Evolutionary conservation across 139 green algal genomes (phyloP).

Genomic region (Coelastrella sp.): DNA sequence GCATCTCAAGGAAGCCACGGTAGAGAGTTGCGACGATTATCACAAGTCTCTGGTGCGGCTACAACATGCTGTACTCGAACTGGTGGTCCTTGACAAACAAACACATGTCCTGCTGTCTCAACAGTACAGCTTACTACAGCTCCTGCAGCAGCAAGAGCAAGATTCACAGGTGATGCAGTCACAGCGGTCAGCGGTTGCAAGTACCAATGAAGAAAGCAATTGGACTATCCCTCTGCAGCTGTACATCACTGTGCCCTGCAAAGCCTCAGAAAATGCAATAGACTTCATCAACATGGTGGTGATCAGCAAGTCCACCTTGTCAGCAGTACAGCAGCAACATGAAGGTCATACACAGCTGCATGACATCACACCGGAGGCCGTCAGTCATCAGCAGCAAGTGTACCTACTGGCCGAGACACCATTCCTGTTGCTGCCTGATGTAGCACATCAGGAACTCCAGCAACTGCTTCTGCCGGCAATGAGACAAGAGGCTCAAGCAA

Average conservation of each 20-base stretch:
- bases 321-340: not conserved
- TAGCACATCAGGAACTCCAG: conserved; percentile 44
- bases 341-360: too few species aligned
- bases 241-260: not conserved
- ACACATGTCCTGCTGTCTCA: not conserved
- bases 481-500: conserved; percentile 36
- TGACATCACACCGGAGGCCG: too few species aligned
- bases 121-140: not conserved
- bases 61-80: not conserved
- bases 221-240: not conserved
- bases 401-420: not conserved
- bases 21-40: too few species aligned
- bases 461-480: conserved; percentile 49
- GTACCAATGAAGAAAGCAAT: not conserved
- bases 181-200: not conserved
- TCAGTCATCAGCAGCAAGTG: not conserved
- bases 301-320: not conserved
- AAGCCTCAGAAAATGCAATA: not conserved
- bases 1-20: too few species aligned
- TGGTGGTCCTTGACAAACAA: not conserved
- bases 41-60: not conserved
- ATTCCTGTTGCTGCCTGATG: conserved; percentile 24
- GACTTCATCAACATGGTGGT: not conserved
- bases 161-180: too few species aligned
- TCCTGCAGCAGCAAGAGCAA: not conserved